Percentiles rank a stretch among this genome's conserved stretches.
Conservation (phyloP, 2,329 filamentous ascomycete species). For the Colletotrichum sansevieriae region DNA sequence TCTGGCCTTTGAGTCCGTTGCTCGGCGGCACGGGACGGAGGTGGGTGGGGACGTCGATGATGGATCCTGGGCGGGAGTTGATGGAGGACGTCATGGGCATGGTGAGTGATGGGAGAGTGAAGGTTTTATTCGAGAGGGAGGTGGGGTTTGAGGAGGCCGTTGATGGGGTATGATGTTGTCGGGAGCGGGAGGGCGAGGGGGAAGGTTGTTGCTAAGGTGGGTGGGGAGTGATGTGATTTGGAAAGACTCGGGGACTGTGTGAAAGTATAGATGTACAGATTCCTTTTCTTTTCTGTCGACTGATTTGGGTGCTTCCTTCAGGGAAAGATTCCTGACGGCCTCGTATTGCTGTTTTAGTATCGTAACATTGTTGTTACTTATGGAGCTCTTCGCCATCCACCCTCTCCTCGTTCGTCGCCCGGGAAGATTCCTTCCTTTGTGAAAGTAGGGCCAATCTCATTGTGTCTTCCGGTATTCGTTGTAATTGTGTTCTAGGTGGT, state of each 20-base stretch:
- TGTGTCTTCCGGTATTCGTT: too few species aligned
- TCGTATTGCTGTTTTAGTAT: too few species aligned
- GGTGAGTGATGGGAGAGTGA: constrained; percentile 51
- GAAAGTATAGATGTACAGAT: background rate
- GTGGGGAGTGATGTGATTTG: constrained; percentile 19
- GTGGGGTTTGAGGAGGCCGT: constrained; percentile 53
- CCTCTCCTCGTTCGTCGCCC: too few species aligned
- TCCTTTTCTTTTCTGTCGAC: background rate
- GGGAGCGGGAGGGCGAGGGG: constrained; percentile 52
- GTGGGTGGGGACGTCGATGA: constrained; percentile 52
- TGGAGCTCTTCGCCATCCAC: too few species aligned
- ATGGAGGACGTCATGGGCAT: constrained; percentile 51
- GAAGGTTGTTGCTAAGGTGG: constrained; percentile 55
- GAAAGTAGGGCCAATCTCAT: too few species aligned
- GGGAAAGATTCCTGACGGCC: too few species aligned
- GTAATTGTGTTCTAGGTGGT: too few species aligned
- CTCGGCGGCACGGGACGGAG: constrained; percentile 55
- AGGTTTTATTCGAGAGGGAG: constrained; percentile 53
- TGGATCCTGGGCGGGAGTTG: constrained; percentile 50
- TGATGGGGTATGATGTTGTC: constrained; percentile 54
- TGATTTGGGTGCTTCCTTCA: too few species aligned
- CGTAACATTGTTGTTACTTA: too few species aligned
- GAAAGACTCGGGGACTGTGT: too few species aligned
- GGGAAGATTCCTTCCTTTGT: too few species aligned
- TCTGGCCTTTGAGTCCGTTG: constrained; percentile 52